Conservation (phyloP, 768 basidiomycete genomes). For the Agaricus bisporus region DNA sequence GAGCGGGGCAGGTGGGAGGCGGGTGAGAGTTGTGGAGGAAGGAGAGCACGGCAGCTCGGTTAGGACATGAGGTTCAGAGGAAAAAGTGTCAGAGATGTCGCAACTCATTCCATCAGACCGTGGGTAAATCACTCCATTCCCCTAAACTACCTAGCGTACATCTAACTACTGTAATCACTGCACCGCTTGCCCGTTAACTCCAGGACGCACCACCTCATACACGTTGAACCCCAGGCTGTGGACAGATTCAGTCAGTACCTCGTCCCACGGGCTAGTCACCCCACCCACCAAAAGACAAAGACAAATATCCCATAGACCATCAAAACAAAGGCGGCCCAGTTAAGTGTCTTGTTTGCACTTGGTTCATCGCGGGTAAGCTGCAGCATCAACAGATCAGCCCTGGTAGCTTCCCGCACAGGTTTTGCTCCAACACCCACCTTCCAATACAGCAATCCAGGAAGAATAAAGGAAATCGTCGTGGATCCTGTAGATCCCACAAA, state of each 20-base stretch:
- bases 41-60: conserved; percentile 10
- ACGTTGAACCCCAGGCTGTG: conserved; percentile 75
- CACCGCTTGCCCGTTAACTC: conserved; percentile 4
- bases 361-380: conserved; percentile 69
- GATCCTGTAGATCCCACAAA: conserved; percentile 97
- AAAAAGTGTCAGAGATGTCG: conserved; percentile 12
- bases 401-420: conserved; percentile 2
- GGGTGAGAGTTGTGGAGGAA: neutral
- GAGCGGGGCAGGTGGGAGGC: neutral
- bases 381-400: conserved; percentile 7
- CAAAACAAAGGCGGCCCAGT: conserved; percentile 60
- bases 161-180: conserved; percentile 9
- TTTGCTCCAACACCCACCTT: conserved; percentile 45
- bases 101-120: conserved; percentile 19
- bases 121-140: conserved; percentile 29
- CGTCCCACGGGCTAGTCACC: neutral
- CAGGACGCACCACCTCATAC: conserved; percentile 47
- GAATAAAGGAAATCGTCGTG: conserved; percentile 94
- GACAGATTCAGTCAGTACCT: conserved; percentile 5
- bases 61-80: conserved; percentile 23
- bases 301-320: conserved; percentile 71
- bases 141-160: neutral
- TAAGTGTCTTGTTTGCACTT: conserved; percentile 38
- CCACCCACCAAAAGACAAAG: conserved; percentile 81
- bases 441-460: conserved; percentile 92